Evolutionary conservation across 805 yeast species (phyloP), one percentile per base, ranked within the genome.

Genomic region (Brettanomyces custersianus): DNA sequence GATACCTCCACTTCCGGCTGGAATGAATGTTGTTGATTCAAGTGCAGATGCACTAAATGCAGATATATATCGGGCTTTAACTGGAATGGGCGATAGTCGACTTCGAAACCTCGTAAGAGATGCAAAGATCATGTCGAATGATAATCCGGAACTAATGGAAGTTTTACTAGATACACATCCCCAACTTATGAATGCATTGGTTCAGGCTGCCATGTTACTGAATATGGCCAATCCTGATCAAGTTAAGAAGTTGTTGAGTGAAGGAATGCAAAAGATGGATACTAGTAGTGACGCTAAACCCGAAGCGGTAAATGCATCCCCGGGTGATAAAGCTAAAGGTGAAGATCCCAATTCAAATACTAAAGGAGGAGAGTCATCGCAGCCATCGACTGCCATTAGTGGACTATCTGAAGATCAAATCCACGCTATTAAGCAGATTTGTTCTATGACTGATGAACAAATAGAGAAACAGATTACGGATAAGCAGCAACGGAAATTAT

Each of bases 141-240:
- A 65, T 20, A 69, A 77, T 40, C 82, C 84, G 0, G 65, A 65
- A 5, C 59, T 75, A 39, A 76, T 82, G 63, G 69, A 63, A 35
- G 70, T 68, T 28, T 59, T 88, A 23, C 60, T 88, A 13, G 67
- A 67, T 20, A 73, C 73, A 43, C 76, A 77, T 40, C 96, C 96
- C 0, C 96, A 90, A 54, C 63, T 90, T 31, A 62, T 84, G 2
- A 86, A 77, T 54, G 92, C 95, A 0, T 62, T 85, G 20, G 90
- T 87, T 3, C 96, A 88, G 50, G 65, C 78, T 2, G 58, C 85
- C 41, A 51, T 79, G 42, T 59, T 55, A 40, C 54, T 59, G 31
- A 63, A 58, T 20, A 45, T 49, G 24, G 59, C 52, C 8, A 32
- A 21, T 4, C 46, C 55, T 2, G 52, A 50, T 0, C 45, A 46